Evolutionary conservation across 2,329 filamentous ascomycete genomes (phyloP).

Genomic region (Fusarium hainanense): DNA sequence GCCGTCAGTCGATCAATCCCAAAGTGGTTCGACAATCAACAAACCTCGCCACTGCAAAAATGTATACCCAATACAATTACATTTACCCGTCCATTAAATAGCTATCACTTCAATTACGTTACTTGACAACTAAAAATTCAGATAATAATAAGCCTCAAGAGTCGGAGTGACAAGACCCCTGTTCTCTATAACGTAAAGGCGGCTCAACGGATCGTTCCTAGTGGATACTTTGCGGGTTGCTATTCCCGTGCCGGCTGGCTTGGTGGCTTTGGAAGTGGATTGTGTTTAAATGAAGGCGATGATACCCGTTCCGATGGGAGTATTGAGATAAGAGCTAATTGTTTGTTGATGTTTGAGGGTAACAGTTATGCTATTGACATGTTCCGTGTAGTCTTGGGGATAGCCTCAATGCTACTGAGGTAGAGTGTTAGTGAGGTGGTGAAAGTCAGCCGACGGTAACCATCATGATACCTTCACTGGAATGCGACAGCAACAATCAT

Average conservation of each 20-base stretch:
- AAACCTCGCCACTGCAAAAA: not conserved
- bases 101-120: slow-evolving; percentile 18
- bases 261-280: not conserved
- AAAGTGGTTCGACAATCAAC: not conserved
- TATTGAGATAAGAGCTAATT: not conserved
- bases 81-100: not conserved
- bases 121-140: slow-evolving; percentile 1
- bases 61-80: not conserved
- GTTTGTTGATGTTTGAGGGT: not conserved
- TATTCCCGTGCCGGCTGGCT: not conserved
- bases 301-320: not conserved
- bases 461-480: not conserved
- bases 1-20: not conserved
- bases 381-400: not conserved
- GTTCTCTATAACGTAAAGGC: slow-evolving; percentile 30
- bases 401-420: not conserved
- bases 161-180: not conserved
- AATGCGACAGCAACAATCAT: not conserved
- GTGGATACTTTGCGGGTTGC: not conserved
- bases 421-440: not conserved
- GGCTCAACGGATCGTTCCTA: slow-evolving; percentile 16
- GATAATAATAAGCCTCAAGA: not conserved
- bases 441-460: not conserved
- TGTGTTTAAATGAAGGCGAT: not conserved
- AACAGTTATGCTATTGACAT: not conserved